Percentiles rank a stretch among this genome's conserved stretches.
phyloP scores from a whole-genome alignment of 768 basidiomycete genomes.

The Flagelloscypha sp. region DNA sequence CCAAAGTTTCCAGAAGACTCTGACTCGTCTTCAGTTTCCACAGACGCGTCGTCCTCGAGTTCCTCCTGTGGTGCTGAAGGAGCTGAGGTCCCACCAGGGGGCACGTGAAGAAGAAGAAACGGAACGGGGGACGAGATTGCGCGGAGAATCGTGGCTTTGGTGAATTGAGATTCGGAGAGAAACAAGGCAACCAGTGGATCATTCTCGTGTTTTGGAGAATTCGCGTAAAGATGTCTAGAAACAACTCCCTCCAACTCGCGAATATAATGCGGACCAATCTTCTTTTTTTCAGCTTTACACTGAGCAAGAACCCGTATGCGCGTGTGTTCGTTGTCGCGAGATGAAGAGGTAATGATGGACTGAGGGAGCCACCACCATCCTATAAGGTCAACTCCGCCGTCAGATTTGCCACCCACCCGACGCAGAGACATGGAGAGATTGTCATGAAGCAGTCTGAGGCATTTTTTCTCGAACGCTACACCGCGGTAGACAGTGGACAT shows the following conservation, averaged over 20 bases:
- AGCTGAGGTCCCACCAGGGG: too few species aligned
- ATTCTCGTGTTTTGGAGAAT: constrained; percentile 2
- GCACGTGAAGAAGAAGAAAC: constrained; percentile 72
- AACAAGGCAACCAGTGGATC: constrained; percentile 59
- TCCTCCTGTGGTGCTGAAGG: constrained; percentile 8
- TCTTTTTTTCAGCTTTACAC: constrained; percentile 87
- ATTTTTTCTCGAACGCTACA: constrained; percentile 64
- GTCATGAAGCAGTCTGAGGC: constrained; percentile 49
- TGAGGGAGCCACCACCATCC: constrained; percentile 91
- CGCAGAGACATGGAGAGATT: constrained; percentile 73
- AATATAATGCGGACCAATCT: constrained; percentile 68
- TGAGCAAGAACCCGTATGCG: constrained; percentile 76
- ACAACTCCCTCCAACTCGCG: constrained; percentile 91
- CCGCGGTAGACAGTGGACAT: constrained; percentile 64
- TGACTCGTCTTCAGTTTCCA: constrained; percentile 4
- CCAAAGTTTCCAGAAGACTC: constrained; percentile 26
- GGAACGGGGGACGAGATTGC: constrained; percentile 73
- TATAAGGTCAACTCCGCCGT: constrained; percentile 81
- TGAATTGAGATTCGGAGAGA: constrained; percentile 76
- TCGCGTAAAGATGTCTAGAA: constrained; percentile 2
- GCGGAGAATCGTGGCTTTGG: constrained; percentile 56
- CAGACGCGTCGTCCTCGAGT: constrained; percentile 3
- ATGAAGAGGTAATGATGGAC: constrained; percentile 3
- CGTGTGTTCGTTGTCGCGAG: constrained; percentile 12
- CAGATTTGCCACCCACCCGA: constrained; percentile 78